Conservation (phyloP, 106 monocot species). For the Hemerocallis citrina region DNA sequence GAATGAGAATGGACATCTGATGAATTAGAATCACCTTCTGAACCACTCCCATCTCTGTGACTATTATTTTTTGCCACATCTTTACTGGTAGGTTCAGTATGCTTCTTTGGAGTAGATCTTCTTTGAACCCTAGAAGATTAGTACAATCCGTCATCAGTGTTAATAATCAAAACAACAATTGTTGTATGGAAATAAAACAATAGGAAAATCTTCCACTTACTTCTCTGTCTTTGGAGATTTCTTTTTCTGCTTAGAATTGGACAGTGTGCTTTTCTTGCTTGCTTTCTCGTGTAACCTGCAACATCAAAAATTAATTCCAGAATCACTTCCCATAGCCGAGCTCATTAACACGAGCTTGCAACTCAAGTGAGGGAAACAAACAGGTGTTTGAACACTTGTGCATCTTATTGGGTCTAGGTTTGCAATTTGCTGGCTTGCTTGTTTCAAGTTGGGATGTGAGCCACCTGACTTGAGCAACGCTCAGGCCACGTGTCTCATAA, state of each 20-base stretch:
- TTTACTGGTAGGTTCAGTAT: constrained; percentile 10
- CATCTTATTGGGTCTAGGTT: too few relatives aligned
- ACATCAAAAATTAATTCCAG: constrained; percentile 1
- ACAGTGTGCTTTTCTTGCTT: constrained; percentile 5
- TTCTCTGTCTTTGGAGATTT: constrained; percentile 30
- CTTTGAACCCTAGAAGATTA: constrained; percentile 19
- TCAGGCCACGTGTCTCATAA: too few relatives aligned
- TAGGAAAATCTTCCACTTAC: constrained; percentile 12
- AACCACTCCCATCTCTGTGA: constrained; percentile 1
- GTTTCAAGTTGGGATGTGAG: neutral
- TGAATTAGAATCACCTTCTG: constrained; percentile 18
- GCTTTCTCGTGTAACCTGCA: constrained; percentile 28
- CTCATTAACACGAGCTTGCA: too few relatives aligned
- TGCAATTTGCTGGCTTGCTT: too few relatives aligned
- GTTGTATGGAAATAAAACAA: neutral
- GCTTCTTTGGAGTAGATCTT: constrained; percentile 16
- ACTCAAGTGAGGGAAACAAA: neutral
- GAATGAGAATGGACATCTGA: constrained; percentile 22
- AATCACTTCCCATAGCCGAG: neutral
- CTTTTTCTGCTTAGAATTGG: constrained; percentile 13
- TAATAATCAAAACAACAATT: neutral
- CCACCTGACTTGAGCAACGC: too few relatives aligned
- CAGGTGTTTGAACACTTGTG: too few relatives aligned
- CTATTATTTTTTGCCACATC: constrained; percentile 17
- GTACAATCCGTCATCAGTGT: neutral